These are phyloP conservation scores for Pseudopyricularia cyperi DNA, from an alignment of 2,329 filamentous ascomycete genomes.

Conservation along the genomic window DNA sequence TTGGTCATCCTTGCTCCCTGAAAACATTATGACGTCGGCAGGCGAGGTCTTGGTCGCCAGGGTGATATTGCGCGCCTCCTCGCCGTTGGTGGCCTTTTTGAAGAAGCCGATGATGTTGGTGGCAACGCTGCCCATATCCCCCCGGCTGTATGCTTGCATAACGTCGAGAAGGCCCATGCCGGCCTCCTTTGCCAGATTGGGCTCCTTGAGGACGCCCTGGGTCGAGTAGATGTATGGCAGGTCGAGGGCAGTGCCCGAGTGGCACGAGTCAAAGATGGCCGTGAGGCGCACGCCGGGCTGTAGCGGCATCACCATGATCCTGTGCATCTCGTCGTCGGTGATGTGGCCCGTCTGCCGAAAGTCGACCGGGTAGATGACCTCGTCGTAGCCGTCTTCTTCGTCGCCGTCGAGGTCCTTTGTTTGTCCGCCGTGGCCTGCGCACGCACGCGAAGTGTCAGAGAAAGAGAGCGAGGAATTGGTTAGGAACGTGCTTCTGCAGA, in stretches of 20 bases:
- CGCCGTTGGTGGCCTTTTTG: conserved; percentile 75
- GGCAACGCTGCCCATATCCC: conserved; percentile 73
- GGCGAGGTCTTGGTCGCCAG: conserved; percentile 84
- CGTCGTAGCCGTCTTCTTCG: conserved; percentile 70
- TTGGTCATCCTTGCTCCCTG: conserved; percentile 90
- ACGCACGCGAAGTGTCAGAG: not conserved
- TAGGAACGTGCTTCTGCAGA: no score
- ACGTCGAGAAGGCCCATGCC: conserved; percentile 49
- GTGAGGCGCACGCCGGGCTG: conserved; percentile 44
- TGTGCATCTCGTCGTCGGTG: conserved; percentile 72
- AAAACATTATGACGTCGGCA: conserved; percentile 96
- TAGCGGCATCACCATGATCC: conserved; percentile 52
- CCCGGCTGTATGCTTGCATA: conserved; percentile 46
- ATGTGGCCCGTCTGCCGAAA: conserved; percentile 71
- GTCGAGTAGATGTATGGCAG: conserved; percentile 58
- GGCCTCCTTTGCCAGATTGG: conserved; percentile 55
- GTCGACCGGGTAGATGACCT: conserved; percentile 75
- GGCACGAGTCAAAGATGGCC: conserved; percentile 53
- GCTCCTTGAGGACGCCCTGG: conserved; percentile 55
- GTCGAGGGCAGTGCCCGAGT: conserved; percentile 54
- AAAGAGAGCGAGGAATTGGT: no score
- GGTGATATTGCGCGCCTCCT: conserved; percentile 70
- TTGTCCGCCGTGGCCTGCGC: conserved; percentile 63
- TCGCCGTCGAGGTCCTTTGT: conserved; percentile 68
- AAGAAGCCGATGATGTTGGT: conserved; percentile 70